Conservation (phyloP, 73 alveolate genomes). For the Urostyla sp. region DNA sequence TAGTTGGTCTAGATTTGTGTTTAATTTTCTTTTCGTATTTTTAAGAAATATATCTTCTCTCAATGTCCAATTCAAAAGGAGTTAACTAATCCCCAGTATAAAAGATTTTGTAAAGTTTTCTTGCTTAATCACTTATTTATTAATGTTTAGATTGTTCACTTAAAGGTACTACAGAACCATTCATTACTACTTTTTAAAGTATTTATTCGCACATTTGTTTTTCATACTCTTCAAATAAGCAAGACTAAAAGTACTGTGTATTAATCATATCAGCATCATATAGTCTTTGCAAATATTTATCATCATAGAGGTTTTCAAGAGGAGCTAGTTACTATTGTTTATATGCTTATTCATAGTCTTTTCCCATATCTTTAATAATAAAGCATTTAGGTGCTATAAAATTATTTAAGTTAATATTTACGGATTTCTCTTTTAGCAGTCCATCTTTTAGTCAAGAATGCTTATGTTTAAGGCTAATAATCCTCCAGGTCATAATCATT, state of each 20-base stretch:
- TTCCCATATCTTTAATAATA: constrained; percentile 52
- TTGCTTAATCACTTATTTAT: constrained; percentile 63
- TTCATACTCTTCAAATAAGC: constrained; percentile 79
- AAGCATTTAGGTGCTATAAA: constrained; percentile 57
- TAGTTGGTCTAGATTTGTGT: constrained; percentile 60
- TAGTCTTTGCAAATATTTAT: constrained; percentile 59
- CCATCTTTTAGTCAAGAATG: constrained; percentile 64
- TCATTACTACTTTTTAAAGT: constrained; percentile 65
- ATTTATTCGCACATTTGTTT: constrained; percentile 78
- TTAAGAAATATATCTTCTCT: constrained; percentile 72
- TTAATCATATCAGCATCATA: constrained; percentile 67
- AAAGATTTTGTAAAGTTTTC: constrained; percentile 53
- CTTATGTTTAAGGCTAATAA: constrained; percentile 61
- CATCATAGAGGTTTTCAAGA: constrained; percentile 65
- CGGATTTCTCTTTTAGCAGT: constrained; percentile 69
- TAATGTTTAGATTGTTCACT: constrained; percentile 65
- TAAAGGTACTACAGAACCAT: constrained; percentile 79
- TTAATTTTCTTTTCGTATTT: constrained; percentile 64
- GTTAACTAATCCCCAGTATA: constrained; percentile 79
- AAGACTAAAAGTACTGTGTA: constrained; percentile 69
- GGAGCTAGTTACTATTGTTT: constrained; percentile 67
- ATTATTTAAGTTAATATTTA: not conserved
- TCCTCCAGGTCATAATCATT: constrained; percentile 69
- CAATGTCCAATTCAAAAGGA: constrained; percentile 76
- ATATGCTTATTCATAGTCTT: constrained; percentile 58